Percentiles rank a stretch among this genome's conserved stretches.
These are phyloP conservation scores for Cajanus cajan DNA, from an alignment of 306 rosid species.

Conservation along the genomic window DNA sequence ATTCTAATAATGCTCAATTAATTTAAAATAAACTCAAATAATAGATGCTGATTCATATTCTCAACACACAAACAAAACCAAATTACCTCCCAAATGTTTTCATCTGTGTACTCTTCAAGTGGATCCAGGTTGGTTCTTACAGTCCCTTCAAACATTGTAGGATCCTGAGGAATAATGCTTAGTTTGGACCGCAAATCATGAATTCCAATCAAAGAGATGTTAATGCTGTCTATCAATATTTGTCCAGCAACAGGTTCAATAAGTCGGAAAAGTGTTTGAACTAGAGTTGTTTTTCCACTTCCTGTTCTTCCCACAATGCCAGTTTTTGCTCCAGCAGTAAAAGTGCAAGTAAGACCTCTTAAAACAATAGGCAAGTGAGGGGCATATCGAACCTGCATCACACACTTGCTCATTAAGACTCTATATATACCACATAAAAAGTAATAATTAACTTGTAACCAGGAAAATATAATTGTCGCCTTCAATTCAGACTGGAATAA, in stretches of 20 bases:
- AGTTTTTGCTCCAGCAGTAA: slow-evolving; percentile 66
- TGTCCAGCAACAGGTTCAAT: slow-evolving; percentile 67
- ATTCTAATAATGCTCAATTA: too few species aligned
- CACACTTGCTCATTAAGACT: background rate
- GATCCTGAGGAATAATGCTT: slow-evolving; percentile 91
- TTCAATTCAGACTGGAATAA: background rate
- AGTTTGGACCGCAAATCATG: slow-evolving; percentile 71
- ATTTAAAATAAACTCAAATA: too few species aligned
- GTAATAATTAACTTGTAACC: background rate
- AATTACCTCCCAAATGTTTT: slow-evolving; percentile 83
- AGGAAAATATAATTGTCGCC: background rate
- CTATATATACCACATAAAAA: background rate
- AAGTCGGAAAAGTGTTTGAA: slow-evolving; percentile 73
- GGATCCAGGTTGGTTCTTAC: slow-evolving; percentile 84
- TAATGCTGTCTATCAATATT: slow-evolving; percentile 59
- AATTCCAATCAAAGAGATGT: slow-evolving; percentile 61
- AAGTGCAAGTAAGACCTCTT: slow-evolving; percentile 66
- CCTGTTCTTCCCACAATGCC: slow-evolving; percentile 96
- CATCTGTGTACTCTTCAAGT: slow-evolving; percentile 77
- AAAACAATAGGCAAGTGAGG: slow-evolving; percentile 81
- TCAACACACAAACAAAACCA: too few species aligned
- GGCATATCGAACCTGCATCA: slow-evolving; percentile 73
- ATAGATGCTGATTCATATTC: too few species aligned
- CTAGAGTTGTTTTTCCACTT: slow-evolving; percentile 80
- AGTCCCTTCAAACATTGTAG: slow-evolving; percentile 94